Evolutionary conservation across 1,284 basidiomycete species (phyloP).

Genomic region (Agaricales sp.): DNA sequence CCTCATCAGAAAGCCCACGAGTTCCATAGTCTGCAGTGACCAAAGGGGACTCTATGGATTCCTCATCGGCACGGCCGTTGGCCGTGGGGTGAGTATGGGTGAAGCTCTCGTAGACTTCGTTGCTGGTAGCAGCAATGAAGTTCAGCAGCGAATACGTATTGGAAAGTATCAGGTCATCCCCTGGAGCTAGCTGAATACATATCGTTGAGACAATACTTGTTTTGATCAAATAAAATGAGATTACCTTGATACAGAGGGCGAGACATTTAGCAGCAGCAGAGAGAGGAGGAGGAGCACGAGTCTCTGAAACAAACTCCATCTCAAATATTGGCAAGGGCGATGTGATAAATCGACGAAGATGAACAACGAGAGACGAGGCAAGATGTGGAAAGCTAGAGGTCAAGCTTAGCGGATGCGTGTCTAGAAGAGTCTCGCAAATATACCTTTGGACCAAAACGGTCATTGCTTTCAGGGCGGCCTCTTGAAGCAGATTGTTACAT

Average conservation of each 20-base stretch:
- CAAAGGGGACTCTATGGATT: slow-evolving; percentile 5
- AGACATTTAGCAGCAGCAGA: slow-evolving; percentile 84
- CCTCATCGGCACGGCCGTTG: slow-evolving; percentile 41
- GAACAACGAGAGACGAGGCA: slow-evolving; percentile 66
- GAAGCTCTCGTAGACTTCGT: slow-evolving; percentile 53
- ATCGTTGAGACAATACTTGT: background rate
- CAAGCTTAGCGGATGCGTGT: background rate
- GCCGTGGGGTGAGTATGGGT: slow-evolving; percentile 30
- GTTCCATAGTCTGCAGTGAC: slow-evolving; percentile 25
- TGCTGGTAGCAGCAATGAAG: slow-evolving; percentile 75
- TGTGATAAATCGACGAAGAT: slow-evolving; percentile 83
- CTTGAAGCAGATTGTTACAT: slow-evolving; percentile 73
- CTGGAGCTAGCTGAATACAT: slow-evolving; percentile 58
- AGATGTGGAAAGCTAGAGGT: slow-evolving; percentile 65
- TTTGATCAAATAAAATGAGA: slow-evolving; percentile 11
- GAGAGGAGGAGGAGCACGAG: slow-evolving; percentile 66
- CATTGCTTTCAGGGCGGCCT: slow-evolving; percentile 76
- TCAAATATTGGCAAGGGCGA: slow-evolving; percentile 85
- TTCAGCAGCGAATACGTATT: slow-evolving; percentile 95
- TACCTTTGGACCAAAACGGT: slow-evolving; percentile 79
- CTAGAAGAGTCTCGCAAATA: slow-evolving; percentile 12
- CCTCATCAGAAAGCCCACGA: slow-evolving; percentile 68
- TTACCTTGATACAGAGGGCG: slow-evolving; percentile 79
- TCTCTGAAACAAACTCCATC: slow-evolving; percentile 69
- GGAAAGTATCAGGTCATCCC: slow-evolving; percentile 87